Base-by-base conservation (phyloP, 176 grass and related monocot species). In the Poa pratensis region DNA sequence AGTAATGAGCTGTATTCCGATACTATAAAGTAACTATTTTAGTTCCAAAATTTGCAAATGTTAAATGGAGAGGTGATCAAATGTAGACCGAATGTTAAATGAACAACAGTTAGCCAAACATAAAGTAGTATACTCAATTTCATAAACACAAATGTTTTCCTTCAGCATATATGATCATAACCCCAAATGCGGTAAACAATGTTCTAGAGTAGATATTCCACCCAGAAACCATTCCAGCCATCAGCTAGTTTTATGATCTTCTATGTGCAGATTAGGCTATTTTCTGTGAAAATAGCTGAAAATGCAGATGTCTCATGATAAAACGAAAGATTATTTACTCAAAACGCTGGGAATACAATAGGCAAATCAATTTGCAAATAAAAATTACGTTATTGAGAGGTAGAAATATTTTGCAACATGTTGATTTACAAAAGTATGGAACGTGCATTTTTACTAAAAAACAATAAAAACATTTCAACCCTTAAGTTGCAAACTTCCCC, bases 401-500 rank as follows among this genome's bases (percentile, higher is more conserved):
- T 32, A 71, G 53, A 43, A 39, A 73, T 73, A 11, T 78, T 78
- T 22, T 42, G 35, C 12, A 37, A 8, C 9, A 55, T 59, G 53
- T 73, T 73, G 69, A 83, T 83, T 58, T 59, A 45, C 22, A 82
- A n/a, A 60, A 73, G 17, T 58, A 83, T 34, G 34, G 14, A 18
- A 83, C 8, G 76, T 60, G 54, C 3, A 37, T 11, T 30, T 53
- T 72, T 71, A 8, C 1, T 3, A 72, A 40, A 46, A 72, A 42
- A 42, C 40, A 42, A 42, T 42, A 42, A 42, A 42, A 42, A 42
- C 7, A 42, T 42, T 42, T 42, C 40, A 42, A 42, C 40, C 40
- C 35, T 37, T 5, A 37, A 37, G 35, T 37, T 37, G 35, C 35
- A 5, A 37, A 37, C 3, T 5, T 5, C 6, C 35, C 35, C 35